A percentile compares a stretch with the other conserved stretches of the same genome.
phyloP scores from a whole-genome alignment of 1,284 basidiomycete genomes.

The Abortiporus biennis region DNA sequence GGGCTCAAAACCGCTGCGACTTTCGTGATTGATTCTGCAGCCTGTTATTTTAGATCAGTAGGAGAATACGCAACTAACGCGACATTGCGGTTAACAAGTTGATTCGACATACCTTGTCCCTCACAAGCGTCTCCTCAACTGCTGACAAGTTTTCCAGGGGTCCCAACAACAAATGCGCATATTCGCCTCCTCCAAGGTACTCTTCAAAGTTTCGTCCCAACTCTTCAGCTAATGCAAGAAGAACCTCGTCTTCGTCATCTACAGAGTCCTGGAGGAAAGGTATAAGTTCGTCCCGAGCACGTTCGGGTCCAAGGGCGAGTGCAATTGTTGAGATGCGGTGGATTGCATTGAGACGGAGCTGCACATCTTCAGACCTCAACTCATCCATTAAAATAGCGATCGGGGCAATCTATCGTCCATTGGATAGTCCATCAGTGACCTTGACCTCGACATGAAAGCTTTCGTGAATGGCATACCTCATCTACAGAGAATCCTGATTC shows the following conservation, averaged over 20 bases:
- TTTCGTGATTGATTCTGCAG: conserved; percentile 95
- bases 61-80: not conserved
- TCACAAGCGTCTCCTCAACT: conserved; percentile 96
- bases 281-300: conserved; percentile 93
- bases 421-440: no score
- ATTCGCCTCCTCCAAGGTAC: conserved; percentile 89
- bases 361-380: conserved; percentile 92
- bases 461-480: conserved; percentile 48
- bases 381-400: conserved; percentile 93
- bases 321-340: conserved; percentile 99
- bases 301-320: conserved; percentile 91
- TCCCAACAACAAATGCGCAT: conserved; percentile 86
- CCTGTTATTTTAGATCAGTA: conserved; percentile 52
- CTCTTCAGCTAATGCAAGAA: conserved; percentile 95
- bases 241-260: conserved; percentile 98
- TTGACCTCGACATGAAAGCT: no score
- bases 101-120: conserved; percentile 78
- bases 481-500: conserved; percentile 53
- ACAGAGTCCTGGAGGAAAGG: conserved; percentile 97
- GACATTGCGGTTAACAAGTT: conserved; percentile 9
- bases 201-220: conserved; percentile 90
- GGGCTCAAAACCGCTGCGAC: conserved; percentile 77
- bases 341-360: conserved; percentile 92
- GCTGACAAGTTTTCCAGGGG: conserved; percentile 95
- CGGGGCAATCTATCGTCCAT: conserved; percentile 67